phyloP scores from a whole-genome alignment of 441 rosid species.

The Omphalea diandra region DNA sequence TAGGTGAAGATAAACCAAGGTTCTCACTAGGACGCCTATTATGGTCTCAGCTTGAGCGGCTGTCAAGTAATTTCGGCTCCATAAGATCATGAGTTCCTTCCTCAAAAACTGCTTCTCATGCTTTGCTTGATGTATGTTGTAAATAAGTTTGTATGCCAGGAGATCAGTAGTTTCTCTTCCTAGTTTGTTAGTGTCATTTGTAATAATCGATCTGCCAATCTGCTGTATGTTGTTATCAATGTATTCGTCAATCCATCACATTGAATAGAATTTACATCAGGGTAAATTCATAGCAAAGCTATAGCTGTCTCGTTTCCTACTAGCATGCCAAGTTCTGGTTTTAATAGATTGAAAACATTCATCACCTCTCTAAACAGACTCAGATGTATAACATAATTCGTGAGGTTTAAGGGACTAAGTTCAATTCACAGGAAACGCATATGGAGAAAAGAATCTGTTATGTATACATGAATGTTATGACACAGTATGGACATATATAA shows the following conservation, averaged over 20 bases:
- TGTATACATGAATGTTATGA: too few relatives aligned
- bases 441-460: too few relatives aligned
- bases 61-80: conserved; percentile 58
- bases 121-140: conserved; percentile 5
- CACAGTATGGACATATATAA: too few relatives aligned
- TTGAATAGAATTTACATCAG: background rate
- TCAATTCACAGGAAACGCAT: too few relatives aligned
- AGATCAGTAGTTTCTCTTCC: conserved; percentile 11
- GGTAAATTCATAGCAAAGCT: background rate
- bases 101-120: conserved; percentile 11
- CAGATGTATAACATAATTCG: background rate
- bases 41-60: conserved; percentile 70
- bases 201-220: conserved; percentile 3
- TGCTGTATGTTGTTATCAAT: background rate
- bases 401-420: too few relatives aligned
- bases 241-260: background rate
- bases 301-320: background rate
- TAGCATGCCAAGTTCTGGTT: background rate
- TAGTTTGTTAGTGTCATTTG: conserved; percentile 5
- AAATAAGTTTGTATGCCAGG: conserved; percentile 9
- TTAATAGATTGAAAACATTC: background rate
- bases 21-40: conserved; percentile 61
- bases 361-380: background rate
- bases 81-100: conserved; percentile 29
- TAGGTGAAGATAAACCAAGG: conserved; percentile 40